Evolutionary conservation across 148 eudicot species (phyloP).

Genomic region (Vaccinium corymbosum): DNA sequence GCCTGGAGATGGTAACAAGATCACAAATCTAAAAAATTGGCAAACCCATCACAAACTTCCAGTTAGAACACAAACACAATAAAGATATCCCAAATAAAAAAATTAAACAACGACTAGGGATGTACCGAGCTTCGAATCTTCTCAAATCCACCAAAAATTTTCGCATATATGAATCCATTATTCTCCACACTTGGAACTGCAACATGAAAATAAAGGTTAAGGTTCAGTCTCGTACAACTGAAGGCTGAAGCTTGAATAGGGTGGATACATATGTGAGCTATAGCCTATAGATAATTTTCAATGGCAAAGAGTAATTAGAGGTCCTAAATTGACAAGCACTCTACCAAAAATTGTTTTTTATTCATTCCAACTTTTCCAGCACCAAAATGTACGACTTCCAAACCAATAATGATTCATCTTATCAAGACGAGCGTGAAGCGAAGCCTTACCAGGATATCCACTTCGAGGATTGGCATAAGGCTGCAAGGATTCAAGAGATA

Average conservation of each 20-base stretch:
- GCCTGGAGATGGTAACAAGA: slow-evolving; percentile 83
- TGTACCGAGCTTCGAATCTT: slow-evolving; percentile 77
- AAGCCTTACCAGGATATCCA: slow-evolving; percentile 61
- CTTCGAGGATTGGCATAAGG: slow-evolving; percentile 76
- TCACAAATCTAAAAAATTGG: slow-evolving; percentile 73
- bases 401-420: not conserved
- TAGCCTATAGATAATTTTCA: not conserved
- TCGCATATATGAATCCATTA: slow-evolving; percentile 90
- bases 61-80: slow-evolving; percentile 7
- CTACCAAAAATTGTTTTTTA: not conserved
- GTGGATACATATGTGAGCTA: not conserved
- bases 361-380: not conserved
- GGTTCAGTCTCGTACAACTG: not conserved
- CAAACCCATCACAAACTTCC: slow-evolving; percentile 19
- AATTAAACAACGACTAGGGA: slow-evolving; percentile 18
- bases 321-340: not conserved
- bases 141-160: slow-evolving; percentile 90
- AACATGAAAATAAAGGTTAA: slow-evolving; percentile 15
- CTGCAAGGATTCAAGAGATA: slow-evolving; percentile 61
- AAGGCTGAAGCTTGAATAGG: not conserved
- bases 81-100: not conserved
- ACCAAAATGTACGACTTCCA: not conserved
- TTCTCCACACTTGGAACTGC: slow-evolving; percentile 64
- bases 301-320: not conserved
- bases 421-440: not conserved